Evolutionary conservation across 257 asterid species (phyloP), one percentile per base, ranked within the genome.

Genomic region (Penstemon davidsonii): DNA sequence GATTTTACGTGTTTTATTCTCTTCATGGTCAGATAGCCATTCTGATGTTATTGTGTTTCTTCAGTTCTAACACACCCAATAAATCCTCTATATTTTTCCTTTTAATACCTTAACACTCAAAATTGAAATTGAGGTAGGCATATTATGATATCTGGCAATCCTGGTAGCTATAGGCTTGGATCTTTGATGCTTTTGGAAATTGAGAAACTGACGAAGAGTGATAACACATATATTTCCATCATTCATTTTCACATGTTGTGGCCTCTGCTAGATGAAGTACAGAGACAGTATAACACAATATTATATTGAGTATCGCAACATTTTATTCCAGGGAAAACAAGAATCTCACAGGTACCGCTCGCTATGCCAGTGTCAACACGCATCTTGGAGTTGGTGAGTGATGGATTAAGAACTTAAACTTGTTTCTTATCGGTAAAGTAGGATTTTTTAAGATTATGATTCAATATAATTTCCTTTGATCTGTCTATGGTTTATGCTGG

Each of bases 321-420:
- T 55, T 68, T 64, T 40, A 8, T 46, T 79, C 53, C 85, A 92
- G 98, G 93, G 98, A 92, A 80, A 92, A 92, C 82, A 92, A 92
- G 95, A 92, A 84, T 84, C 95, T 92, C 59, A 92, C 94, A 0
- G 98, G 96, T 56, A 92, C 96, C 25, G 98, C 98, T 76, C 92
- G 98, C 54, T 92, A 92, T 89, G 98, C 96, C 57, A 92, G 98
- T 78, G 96, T 87, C 66, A 89, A 87, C 75, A 91, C 96, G 36
- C 96, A 91, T 84, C 90, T 88, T 56, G 96, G 98, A 74, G 87
- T 89, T 83, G 98, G 98, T 92, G 78, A 84, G 95, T 83, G 72
- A 55, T 73, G 57, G 53, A 15, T 51, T 38, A 55, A 39, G 55
- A 47, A 33, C 51, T 33, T 47, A 55, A 65, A 58, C 58, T 37